Evolutionary conservation across 208 protist genomes (phyloP).

Genomic region (Trypanosoma mega): DNA sequence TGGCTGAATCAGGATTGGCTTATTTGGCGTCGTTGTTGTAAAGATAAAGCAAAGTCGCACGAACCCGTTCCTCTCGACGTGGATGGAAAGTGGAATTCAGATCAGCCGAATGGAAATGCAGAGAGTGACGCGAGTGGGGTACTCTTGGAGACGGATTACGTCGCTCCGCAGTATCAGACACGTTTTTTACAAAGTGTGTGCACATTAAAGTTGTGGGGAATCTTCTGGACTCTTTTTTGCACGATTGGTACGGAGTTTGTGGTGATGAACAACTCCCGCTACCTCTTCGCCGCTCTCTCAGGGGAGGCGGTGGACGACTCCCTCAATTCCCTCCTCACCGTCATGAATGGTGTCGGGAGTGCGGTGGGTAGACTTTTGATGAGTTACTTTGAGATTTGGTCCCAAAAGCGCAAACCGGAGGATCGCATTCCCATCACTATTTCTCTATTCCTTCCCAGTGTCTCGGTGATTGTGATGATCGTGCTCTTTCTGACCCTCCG

Average conservation of each 20-base stretch:
- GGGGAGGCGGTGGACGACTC: conserved; percentile 20
- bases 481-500: conserved; percentile 39
- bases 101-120: background rate
- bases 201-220: conserved; percentile 20
- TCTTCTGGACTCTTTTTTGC: conserved; percentile 27
- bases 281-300: conserved; percentile 15
- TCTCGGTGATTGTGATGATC: conserved; percentile 7
- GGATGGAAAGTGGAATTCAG: background rate
- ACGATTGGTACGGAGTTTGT: conserved; percentile 27
- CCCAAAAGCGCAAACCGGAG: conserved; percentile 13
- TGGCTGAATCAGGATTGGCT: conserved; percentile 19
- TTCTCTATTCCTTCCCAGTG: conserved; percentile 22
- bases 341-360: conserved; percentile 26
- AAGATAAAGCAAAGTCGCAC: background rate
- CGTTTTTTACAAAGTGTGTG: conserved; percentile 21
- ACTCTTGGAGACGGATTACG: conserved; percentile 14
- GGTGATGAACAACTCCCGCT: conserved; percentile 19
- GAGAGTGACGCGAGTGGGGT: background rate
- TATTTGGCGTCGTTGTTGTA: conserved; percentile 22
- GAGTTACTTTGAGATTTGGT: conserved; percentile 23
- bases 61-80: background rate
- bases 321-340: conserved; percentile 20
- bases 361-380: conserved; percentile 19
- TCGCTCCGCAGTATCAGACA: conserved; percentile 23
- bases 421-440: conserved; percentile 31